phyloP scores from a whole-genome alignment of 2,329 filamentous ascomycete species.

The Ambrosiella xylebori region DNA sequence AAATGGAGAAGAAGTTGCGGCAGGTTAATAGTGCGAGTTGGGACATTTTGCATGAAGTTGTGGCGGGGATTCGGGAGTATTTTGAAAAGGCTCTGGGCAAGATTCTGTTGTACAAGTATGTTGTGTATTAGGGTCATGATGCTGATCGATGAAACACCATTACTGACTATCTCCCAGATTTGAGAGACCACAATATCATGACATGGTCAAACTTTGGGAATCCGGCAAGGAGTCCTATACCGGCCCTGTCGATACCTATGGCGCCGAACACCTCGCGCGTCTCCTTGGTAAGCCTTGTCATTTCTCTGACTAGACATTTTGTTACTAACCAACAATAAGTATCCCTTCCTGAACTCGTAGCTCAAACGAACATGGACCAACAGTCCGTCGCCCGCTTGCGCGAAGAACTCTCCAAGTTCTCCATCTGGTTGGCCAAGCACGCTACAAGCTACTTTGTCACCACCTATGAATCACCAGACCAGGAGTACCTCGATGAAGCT shows the following conservation, averaged over 20 bases:
- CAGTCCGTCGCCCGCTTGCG: conserved; percentile 77
- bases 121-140: background rate
- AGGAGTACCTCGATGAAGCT: conserved; percentile 56
- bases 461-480: conserved; percentile 55
- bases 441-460: conserved; percentile 59
- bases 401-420: conserved; percentile 77
- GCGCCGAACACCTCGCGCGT: conserved; percentile 77
- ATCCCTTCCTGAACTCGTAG: conserved; percentile 78
- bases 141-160: background rate
- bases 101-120: conserved; percentile 65
- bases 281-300: conserved; percentile 53
- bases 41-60: conserved; percentile 79
- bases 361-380: conserved; percentile 94
- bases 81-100: conserved; percentile 82
- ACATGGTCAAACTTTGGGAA: conserved; percentile 55
- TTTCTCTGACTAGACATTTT: background rate
- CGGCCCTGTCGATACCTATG: conserved; percentile 65
- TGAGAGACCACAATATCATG: conserved; percentile 74
- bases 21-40: conserved; percentile 49
- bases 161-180: conserved; percentile 36
- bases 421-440: conserved; percentile 66
- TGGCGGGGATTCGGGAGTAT: conserved; percentile 75
- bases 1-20: conserved; percentile 50
- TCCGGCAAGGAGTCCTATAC: conserved; percentile 47
- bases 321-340: conserved; percentile 34